Evolutionary conservation across 306 rosid species (phyloP).

Genomic region (Lupinus albus): DNA sequence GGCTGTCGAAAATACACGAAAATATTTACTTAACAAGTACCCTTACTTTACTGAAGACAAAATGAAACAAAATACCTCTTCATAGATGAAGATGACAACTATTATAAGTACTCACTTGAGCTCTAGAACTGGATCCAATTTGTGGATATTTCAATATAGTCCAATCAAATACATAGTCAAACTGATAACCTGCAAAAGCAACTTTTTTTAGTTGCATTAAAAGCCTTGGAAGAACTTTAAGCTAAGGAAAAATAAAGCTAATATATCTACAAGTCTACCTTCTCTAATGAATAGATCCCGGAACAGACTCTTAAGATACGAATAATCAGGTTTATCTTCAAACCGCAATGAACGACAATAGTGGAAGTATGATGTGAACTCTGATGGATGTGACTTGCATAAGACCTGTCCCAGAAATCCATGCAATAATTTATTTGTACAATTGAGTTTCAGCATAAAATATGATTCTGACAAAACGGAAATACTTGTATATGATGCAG

Average conservation of each 20-base stretch:
- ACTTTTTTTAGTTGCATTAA: constrained; percentile 8
- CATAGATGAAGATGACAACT: constrained; percentile 28
- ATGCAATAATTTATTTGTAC: constrained; percentile 14
- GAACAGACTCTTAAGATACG: constrained; percentile 91
- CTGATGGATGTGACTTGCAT: constrained; percentile 82
- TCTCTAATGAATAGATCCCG: constrained; percentile 92
- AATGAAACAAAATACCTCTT: constrained; percentile 27
- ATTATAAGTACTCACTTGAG: constrained; percentile 62
- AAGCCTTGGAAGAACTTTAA: constrained; percentile 32
- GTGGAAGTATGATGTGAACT: constrained; percentile 91
- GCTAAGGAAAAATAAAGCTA: constrained; percentile 16
- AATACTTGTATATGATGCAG: background rate
- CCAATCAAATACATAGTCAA: constrained; percentile 98
- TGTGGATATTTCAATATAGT: constrained; percentile 91
- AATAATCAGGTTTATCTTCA: constrained; percentile 97
- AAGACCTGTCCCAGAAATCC: constrained; percentile 60
- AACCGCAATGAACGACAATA: constrained; percentile 90
- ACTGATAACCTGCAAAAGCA: constrained; percentile 80
- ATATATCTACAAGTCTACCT: constrained; percentile 55
- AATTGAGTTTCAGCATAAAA: background rate
- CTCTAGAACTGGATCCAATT: constrained; percentile 87
- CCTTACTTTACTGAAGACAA: constrained; percentile 27
- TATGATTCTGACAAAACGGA: background rate
- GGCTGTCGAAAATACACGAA: constrained; percentile 54
- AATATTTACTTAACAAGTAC: constrained; percentile 37